Evolutionary conservation across 495 filamentous ascomycete species (phyloP), one percentile per base, ranked within the genome.

Genomic region (Trichoderma erinaceum): DNA sequence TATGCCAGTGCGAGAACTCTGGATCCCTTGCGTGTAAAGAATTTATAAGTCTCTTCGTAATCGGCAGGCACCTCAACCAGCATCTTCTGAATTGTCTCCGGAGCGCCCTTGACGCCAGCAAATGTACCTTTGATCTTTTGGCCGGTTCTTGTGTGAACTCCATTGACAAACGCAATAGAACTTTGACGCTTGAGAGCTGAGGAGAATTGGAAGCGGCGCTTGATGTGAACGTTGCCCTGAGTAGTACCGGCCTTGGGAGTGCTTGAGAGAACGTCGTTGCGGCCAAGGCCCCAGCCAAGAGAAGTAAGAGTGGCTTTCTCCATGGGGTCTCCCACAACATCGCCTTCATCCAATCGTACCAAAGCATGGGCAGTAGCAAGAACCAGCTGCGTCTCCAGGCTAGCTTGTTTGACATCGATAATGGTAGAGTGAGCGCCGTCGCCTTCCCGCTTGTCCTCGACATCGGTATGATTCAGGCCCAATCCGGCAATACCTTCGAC

Each of bases 261-360:
- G 70, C 80, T 84, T 0, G 83, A 82, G 12, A 99, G 85, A 44
- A 82, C 90, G 73, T 98, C 96, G 68, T 95, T 94, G 68, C 87
- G 89, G 41, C 93, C 92, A 35, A 99, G 82, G 52, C 85, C 87
- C 95, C 95, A 99, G 44, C 94, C 92, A 64, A 99, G 86, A 68
- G 93, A 91, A 13, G 82, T 81, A 23, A 99, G 81, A 13, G 95
- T 97, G 48, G 95, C 95, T 77, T 97, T 97, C 74, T 99, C 95
- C 95, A 99, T 99, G 18, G 95, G 95, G 75, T 99, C 95, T 69
- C 95, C 95, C 63, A 98, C 96, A 69, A 98, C 88, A 18, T 99
- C 95, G 23, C 95, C 96, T 75, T 99, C 95, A 71, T 99, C 95
- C 7, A 99, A 81, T 72, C 92, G 96, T 29, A 99, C 95, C 43